These are phyloP conservation scores for Sugiyamaella castrensis DNA, from an alignment of 1,139 yeast genomes.

Conservation along the genomic window DNA sequence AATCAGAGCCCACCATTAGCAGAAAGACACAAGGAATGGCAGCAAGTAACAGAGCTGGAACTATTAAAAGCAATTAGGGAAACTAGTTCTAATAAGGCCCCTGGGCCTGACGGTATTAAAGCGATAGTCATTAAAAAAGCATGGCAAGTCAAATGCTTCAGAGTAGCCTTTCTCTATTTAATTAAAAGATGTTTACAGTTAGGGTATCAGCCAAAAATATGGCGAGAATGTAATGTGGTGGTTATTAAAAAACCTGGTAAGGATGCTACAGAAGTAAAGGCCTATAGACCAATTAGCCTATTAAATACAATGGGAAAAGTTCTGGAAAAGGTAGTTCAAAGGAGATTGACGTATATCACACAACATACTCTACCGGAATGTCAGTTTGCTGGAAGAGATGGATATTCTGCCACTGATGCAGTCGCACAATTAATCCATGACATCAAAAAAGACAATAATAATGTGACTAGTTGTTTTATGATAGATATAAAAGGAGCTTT, in stretches of 20 bases:
- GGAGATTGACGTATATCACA: not conserved
- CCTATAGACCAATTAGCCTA: not conserved
- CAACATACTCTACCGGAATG: too few relatives aligned
- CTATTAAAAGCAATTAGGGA: too few relatives aligned
- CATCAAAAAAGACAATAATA: not conserved
- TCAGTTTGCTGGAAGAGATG: constrained; percentile 18
- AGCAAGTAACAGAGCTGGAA: too few relatives aligned
- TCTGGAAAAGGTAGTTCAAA: not conserved
- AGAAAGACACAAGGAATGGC: too few relatives aligned
- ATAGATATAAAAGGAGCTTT: not conserved
- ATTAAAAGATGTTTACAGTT: too few relatives aligned
- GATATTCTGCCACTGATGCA: constrained; percentile 19
- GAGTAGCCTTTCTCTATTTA: too few relatives aligned
- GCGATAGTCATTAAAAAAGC: not conserved
- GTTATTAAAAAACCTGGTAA: not conserved
- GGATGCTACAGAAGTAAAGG: not conserved
- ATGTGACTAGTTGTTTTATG: too few relatives aligned
- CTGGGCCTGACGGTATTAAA: constrained; percentile 2
- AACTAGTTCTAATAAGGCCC: constrained; percentile 5
- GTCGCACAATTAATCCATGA: constrained; percentile 8
- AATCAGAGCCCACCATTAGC: too few relatives aligned
- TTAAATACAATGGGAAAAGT: constrained; percentile 1
- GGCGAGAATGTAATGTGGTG: too few relatives aligned
- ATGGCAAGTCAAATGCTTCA: not conserved
- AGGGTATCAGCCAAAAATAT: too few relatives aligned